Percentiles rank a stretch among this genome's conserved stretches.
phyloP scores from a whole-genome alignment of 345 rosid species.

The Pugionium dolabratum region DNA sequence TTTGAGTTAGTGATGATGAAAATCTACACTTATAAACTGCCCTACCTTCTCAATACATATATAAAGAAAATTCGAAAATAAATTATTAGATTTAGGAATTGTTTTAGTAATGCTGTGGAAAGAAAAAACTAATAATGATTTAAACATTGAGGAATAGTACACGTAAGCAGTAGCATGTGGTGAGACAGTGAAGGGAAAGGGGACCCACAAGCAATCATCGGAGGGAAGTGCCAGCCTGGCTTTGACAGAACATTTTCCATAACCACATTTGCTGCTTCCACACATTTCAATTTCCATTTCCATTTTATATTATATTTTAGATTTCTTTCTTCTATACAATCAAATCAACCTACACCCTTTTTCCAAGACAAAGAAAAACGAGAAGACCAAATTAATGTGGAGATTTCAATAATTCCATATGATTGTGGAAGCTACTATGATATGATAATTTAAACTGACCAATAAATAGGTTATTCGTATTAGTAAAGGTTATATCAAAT shows the following conservation, averaged over 20 bases:
- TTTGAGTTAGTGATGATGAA: no score
- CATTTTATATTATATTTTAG: no score
- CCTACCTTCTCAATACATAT: no score
- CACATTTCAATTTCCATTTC: constrained; percentile 19
- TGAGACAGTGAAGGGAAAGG: constrained; percentile 35
- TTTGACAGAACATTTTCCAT: constrained; percentile 40
- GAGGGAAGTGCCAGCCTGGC: constrained; percentile 42
- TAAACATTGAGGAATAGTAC: constrained; percentile 6
- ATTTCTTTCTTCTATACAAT: no score
- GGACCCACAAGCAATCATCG: constrained; percentile 46
- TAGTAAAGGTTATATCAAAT: constrained; percentile 6
- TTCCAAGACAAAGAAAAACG: no score
- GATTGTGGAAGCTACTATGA: constrained; percentile 29
- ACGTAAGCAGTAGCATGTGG: constrained; percentile 43
- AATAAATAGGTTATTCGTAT: background rate
- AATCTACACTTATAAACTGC: no score
- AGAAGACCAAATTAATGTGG: constrained; percentile 9
- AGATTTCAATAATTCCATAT: constrained; percentile 25
- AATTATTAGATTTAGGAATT: no score
- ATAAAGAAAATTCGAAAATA: no score
- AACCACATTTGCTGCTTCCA: constrained; percentile 28
- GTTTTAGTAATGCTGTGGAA: no score
- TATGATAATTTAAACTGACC: background rate
- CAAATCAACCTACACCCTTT: background rate
- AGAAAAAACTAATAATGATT: no score